Conservation (phyloP, 805 yeast species). For the Blastobotrys parvus region DNA sequence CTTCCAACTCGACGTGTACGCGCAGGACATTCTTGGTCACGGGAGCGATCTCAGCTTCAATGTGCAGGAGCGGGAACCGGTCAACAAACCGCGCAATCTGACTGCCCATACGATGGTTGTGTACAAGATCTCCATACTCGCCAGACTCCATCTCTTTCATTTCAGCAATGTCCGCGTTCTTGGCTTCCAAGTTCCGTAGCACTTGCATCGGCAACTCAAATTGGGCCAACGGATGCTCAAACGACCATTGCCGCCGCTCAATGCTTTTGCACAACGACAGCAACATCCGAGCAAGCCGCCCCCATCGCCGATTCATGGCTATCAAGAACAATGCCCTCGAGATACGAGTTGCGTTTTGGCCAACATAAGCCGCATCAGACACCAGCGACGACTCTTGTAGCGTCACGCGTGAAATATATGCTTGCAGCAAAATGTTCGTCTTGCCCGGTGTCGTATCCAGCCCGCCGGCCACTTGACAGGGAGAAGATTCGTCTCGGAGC, state of each 20-base stretch:
- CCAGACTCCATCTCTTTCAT: conserved; percentile 62
- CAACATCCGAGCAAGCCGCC: conserved; percentile 63
- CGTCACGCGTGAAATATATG: conserved; percentile 68
- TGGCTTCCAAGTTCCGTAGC: conserved; percentile 38
- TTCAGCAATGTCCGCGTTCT: conserved; percentile 57
- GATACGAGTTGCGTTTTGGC: conserved; percentile 91
- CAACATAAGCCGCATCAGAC: conserved; percentile 87
- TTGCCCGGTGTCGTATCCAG: conserved; percentile 73
- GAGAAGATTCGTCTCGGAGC: conserved; percentile 44
- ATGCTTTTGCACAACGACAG: conserved; percentile 79
- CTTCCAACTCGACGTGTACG: conserved; percentile 57
- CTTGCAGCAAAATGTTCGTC: conserved; percentile 78
- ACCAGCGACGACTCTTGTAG: conserved; percentile 72
- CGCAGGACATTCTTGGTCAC: conserved; percentile 81
- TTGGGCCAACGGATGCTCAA: conserved; percentile 82
- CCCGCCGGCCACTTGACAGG: conserved; percentile 78
- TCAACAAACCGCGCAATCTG: conserved; percentile 52
- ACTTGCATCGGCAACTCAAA: conserved; percentile 66
- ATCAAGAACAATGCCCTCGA: conserved; percentile 83
- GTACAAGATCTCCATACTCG: conserved; percentile 87
- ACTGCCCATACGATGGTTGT: conserved; percentile 66
- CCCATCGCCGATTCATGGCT: conserved; percentile 90
- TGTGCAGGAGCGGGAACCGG: conserved; percentile 64
- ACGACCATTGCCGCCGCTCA: conserved; percentile 80
- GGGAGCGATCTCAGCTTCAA: conserved; percentile 81